Percentiles rank a stretch among this genome's conserved stretches.
Evolutionary conservation across 2,329 filamentous ascomycete genomes (phyloP).

Genomic region (Fusarium pseudoanthophilum): DNA sequence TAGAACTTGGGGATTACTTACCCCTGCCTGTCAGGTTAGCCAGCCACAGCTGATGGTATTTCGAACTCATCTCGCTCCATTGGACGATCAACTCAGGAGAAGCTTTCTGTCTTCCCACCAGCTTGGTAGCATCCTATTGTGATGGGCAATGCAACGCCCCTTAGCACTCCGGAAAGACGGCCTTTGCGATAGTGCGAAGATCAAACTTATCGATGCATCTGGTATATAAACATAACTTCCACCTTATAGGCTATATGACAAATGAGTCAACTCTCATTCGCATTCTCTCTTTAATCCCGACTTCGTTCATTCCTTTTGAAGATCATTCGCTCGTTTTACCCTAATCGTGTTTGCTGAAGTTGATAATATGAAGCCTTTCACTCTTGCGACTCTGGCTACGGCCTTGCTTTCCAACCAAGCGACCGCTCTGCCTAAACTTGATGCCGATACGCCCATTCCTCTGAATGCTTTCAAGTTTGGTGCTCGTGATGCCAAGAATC

Average conservation of each 20-base stretch:
- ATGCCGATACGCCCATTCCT: conserved; percentile 22
- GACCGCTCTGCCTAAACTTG: conserved; percentile 11
- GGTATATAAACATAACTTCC: conserved; percentile 15
- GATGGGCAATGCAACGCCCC: not conserved
- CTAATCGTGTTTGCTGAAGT: not conserved
- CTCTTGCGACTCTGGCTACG: conserved; percentile 10
- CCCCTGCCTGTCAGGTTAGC: not conserved
- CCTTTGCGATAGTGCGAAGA: not conserved
- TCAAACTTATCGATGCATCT: not conserved
- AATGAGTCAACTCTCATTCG: conserved; percentile 27
- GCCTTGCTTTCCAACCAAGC: conserved; percentile 25
- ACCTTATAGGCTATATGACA: conserved; percentile 19
- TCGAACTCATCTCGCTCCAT: conserved; percentile 29
- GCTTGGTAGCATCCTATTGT: not conserved
- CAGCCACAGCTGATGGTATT: conserved; percentile 5
- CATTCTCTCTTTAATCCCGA: conserved; percentile 18
- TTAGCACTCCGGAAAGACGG: not conserved
- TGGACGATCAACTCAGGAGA: conserved; percentile 12
- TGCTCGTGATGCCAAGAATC: not conserved
- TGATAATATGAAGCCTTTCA: conserved; percentile 27
- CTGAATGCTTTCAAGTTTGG: conserved; percentile 29
- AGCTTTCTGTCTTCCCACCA: not conserved
- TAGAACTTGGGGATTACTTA: not conserved
- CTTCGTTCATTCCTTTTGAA: conserved; percentile 1
- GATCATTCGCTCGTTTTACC: conserved; percentile 10